These are phyloP conservation scores for Paraphysoderma sedebokerense DNA, from an alignment of 371 early-diverging fungal species.

Conservation along the genomic window DNA sequence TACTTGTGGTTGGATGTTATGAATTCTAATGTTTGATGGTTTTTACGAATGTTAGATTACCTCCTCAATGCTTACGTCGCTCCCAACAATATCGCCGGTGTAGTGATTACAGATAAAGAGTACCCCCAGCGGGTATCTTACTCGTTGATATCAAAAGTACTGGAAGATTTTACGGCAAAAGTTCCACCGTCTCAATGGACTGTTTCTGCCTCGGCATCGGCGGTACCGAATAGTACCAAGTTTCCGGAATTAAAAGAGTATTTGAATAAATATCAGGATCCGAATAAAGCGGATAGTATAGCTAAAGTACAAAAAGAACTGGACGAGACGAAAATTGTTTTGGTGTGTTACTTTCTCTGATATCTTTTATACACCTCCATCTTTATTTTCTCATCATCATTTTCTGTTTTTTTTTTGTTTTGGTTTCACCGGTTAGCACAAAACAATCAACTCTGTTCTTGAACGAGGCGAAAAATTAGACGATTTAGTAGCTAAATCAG, in stretches of 20 bases:
- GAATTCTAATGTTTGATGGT: background rate
- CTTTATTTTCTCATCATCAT: background rate
- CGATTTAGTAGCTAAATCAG: conserved; percentile 78
- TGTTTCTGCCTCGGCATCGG: conserved; percentile 10
- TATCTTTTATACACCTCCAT: background rate
- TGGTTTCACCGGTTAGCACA: conserved; percentile 44
- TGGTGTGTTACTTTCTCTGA: conserved; percentile 27
- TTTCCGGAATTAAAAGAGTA: conserved; percentile 60
- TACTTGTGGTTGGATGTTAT: background rate
- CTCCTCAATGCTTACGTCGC: conserved; percentile 65
- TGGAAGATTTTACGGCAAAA: conserved; percentile 70
- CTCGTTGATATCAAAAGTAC: conserved; percentile 59
- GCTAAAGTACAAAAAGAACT: conserved; percentile 92
- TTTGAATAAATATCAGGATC: conserved; percentile 74
- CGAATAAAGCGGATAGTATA: conserved; percentile 82
- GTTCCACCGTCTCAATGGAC: conserved; percentile 35
- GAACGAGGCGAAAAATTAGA: conserved; percentile 95
- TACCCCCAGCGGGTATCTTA: conserved; percentile 89
- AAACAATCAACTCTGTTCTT: conserved; percentile 91
- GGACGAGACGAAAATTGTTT: conserved; percentile 91
- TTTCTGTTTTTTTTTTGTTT: background rate
- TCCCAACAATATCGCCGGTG: conserved; percentile 50
- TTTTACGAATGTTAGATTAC: conserved; percentile 32
- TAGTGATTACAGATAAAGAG: conserved; percentile 72
- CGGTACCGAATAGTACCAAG: conserved; percentile 9